Conservation (phyloP, 2,329 filamentous ascomycete species). For the Proliferodiscus dingleyae region DNA sequence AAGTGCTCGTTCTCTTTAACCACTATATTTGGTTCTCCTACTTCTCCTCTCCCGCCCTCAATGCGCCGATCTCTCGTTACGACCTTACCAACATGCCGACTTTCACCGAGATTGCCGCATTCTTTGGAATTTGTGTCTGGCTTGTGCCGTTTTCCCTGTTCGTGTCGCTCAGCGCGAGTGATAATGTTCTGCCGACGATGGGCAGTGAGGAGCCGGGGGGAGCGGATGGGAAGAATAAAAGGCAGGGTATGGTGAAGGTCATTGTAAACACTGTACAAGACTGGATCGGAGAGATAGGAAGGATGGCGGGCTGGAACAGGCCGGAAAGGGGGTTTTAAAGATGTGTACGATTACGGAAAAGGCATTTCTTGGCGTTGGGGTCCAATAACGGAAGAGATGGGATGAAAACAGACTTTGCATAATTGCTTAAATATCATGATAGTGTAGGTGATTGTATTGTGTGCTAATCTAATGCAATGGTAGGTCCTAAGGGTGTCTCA, state of each 20-base stretch:
- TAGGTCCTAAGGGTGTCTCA: not conserved
- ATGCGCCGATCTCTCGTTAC: constrained; percentile 58
- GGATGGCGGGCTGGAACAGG: constrained; percentile 27
- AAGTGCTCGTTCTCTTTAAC: constrained; percentile 80
- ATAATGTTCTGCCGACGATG: constrained; percentile 93
- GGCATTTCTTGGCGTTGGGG: not conserved
- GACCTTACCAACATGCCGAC: constrained; percentile 63
- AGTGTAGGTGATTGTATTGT: not conserved
- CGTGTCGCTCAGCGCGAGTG: constrained; percentile 86
- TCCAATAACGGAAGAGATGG: not conserved
- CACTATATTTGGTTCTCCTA: constrained; percentile 96
- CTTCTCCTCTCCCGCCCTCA: constrained; percentile 65
- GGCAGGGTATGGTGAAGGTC: constrained; percentile 63
- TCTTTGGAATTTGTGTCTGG: constrained; percentile 96
- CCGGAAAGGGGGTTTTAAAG: constrained; percentile 26
- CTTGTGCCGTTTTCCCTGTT: constrained; percentile 93
- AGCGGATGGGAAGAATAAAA: constrained; percentile 43
- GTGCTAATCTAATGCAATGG: not conserved
- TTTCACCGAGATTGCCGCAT: constrained; percentile 92
- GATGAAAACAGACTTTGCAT: not conserved
- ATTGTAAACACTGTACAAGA: constrained; percentile 55
- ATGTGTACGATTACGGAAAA: not conserved
- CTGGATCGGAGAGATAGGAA: constrained; percentile 39
- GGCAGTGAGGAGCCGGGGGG: constrained; percentile 57
- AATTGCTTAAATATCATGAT: not conserved